Base-by-base conservation (phyloP, 495 filamentous ascomycete species). In the Aspergillus coremiiformis region DNA sequence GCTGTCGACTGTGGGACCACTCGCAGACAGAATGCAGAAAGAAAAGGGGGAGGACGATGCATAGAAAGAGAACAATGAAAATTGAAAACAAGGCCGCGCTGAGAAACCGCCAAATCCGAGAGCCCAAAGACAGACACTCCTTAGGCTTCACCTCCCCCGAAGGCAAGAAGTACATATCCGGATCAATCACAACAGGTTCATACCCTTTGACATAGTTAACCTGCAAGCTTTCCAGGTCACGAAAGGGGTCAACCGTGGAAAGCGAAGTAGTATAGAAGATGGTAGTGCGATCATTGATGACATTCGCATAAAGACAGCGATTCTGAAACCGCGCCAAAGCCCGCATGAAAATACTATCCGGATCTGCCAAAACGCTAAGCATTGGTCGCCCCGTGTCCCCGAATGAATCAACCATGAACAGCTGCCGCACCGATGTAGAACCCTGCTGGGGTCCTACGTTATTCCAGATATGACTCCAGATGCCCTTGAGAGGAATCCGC, bases 381-480 rank as follows among this genome's bases (percentile, higher is more conserved):
- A 97, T 69, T 0, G 91, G 90, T 23, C 83, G 80, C 2, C 82
- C 84, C 0, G 87, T 93, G 51, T 87, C 82, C 17, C 89, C 81
- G 66, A 95, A 96, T 22, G 78, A 73, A 67, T 98, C 93, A 44
- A 90, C 83, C 60, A 81, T 79, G 64, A 95, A 98, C 21, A 98
- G 73, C 62, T 98, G 93, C 33, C 85, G 75, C 7, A 91, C 93
- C 1, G 90, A 94, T 54, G 76, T 77, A 39, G 86, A 92, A 17
- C 96, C 67, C 0, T 83, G 86, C 10, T 83, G 73, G 6, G 89
- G 81, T 33, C 89, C 92, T 12, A 97, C 53, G 2, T 84, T 76
- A 67, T 98, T 98, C 79, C 80, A 96, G 5, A 91, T 61, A 44
- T 83, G 69, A 51, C 81, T 83, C 41, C 74, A 68, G 62, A 76